A percentile compares a stretch with the other conserved stretches of the same genome.
Conservation (phyloP, 179 eudicot species). For the Spergularia azorica region DNA sequence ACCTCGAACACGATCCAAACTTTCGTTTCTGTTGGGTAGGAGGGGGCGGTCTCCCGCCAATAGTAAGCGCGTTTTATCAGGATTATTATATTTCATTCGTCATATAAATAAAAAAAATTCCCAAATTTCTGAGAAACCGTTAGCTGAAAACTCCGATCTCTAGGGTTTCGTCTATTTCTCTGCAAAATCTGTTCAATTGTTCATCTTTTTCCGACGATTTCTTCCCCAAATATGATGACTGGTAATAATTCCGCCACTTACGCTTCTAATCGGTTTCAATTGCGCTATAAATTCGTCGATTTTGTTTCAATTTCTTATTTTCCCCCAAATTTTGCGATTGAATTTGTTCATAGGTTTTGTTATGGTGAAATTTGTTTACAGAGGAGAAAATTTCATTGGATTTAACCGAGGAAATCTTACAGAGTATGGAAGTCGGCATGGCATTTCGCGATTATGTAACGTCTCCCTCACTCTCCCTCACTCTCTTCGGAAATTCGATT, state of each 20-base stretch:
- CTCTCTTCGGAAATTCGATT: not conserved
- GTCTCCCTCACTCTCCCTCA: not conserved
- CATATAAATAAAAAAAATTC: not conserved
- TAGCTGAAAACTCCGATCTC: not conserved
- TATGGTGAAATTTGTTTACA: not conserved
- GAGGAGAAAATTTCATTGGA: slow-evolving; percentile 66
- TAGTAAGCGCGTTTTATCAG: not conserved
- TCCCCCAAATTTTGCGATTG: not conserved
- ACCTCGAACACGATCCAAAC: too few relatives aligned
- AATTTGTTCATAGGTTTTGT: not conserved
- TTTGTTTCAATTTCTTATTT: not conserved
- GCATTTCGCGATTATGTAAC: slow-evolving; percentile 92
- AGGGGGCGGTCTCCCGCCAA: slow-evolving; percentile 12
- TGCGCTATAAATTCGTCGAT: not conserved
- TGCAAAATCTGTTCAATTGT: not conserved
- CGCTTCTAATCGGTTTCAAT: not conserved
- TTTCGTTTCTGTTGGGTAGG: too few relatives aligned
- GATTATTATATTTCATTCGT: not conserved
- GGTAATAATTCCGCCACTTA: not conserved
- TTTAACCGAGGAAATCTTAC: slow-evolving; percentile 80
- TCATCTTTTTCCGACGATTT: not conserved
- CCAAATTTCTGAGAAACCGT: not conserved
- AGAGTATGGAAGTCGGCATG: slow-evolving; percentile 99
- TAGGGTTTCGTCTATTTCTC: not conserved
- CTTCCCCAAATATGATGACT: not conserved